phyloP scores from a whole-genome alignment of 2,329 filamentous ascomycete genomes.

The Cladophialophora exuberans region DNA sequence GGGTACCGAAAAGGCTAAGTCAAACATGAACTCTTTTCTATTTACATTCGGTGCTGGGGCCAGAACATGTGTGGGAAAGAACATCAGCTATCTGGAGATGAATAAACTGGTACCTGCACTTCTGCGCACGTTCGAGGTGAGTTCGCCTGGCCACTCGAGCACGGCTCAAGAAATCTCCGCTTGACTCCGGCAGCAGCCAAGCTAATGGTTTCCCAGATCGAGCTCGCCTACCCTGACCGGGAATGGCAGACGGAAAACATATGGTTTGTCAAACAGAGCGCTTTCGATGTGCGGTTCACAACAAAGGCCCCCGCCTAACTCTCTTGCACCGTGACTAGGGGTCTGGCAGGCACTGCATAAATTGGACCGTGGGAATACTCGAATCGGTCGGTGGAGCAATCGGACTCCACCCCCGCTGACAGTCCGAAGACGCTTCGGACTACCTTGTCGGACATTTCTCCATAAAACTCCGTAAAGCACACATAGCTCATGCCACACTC shows the following conservation, averaged over 20 bases:
- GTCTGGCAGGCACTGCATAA: too few relatives aligned
- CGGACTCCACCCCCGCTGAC: too few relatives aligned
- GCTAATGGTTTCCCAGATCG: conserved; percentile 27
- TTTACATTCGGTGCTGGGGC: conserved; percentile 1
- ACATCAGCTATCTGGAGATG: conserved; percentile 2
- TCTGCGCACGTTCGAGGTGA: not conserved
- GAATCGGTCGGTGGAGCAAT: too few relatives aligned
- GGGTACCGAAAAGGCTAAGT: conserved; percentile 14
- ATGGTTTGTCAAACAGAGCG: conserved; percentile 52
- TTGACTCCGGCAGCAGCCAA: conserved; percentile 32
- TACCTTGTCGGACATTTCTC: too few relatives aligned
- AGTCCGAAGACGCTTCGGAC: too few relatives aligned
- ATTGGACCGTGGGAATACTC: too few relatives aligned
- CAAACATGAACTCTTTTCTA: conserved; percentile 39
- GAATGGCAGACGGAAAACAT: conserved; percentile 37
- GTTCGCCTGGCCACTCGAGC: conserved; percentile 52
- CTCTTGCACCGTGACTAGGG: too few relatives aligned
- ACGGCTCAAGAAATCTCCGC: conserved; percentile 33
- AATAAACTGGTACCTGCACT: conserved; percentile 37
- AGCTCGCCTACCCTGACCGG: conserved; percentile 22
- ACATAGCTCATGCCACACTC: too few relatives aligned
- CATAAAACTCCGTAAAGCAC: too few relatives aligned
- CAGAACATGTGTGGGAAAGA: not conserved
- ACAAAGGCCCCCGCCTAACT: too few relatives aligned
- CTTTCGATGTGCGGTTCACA: not conserved